Evolutionary conservation across 257 asterid genomes (phyloP).

Genomic region (Orobanche coerulescens): DNA sequence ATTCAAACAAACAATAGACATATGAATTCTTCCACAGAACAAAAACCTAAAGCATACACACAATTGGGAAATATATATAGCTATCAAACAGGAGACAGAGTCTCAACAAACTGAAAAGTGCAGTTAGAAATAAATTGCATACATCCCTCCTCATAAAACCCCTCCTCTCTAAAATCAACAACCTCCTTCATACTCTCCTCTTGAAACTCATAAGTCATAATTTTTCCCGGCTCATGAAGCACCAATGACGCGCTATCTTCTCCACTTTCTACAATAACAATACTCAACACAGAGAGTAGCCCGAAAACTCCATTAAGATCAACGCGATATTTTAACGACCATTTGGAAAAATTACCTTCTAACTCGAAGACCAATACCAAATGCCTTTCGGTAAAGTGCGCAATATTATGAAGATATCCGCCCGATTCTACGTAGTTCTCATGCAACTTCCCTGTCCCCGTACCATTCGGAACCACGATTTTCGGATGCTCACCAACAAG

Average conservation of each 20-base stretch:
- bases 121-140: neutral
- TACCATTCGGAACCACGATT: conserved; percentile 9
- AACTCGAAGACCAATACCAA: conserved; percentile 23
- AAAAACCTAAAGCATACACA: neutral
- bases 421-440: conserved; percentile 17
- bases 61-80: no score
- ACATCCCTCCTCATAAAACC: conserved; percentile 2
- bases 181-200: conserved; percentile 16
- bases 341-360: conserved; percentile 14
- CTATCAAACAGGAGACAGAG: conserved; percentile 21
- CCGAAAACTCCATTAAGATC: neutral
- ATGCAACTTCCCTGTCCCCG: neutral
- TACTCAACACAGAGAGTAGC: conserved; percentile 23
- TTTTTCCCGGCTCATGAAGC: conserved; percentile 23
- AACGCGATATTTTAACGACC: conserved; percentile 25
- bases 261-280: conserved; percentile 18
- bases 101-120: conserved; percentile 23
- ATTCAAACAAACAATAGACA: no score
- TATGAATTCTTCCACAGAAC: no score
- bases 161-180: conserved; percentile 15
- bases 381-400: conserved; percentile 14
- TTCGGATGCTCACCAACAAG: conserved; percentile 22
- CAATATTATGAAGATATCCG: conserved; percentile 23
- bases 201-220: conserved; percentile 10
- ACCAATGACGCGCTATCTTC: conserved; percentile 28